Base-by-base conservation (phyloP, 345 rosid genomes). In the Noccaea bulbosa region DNA sequence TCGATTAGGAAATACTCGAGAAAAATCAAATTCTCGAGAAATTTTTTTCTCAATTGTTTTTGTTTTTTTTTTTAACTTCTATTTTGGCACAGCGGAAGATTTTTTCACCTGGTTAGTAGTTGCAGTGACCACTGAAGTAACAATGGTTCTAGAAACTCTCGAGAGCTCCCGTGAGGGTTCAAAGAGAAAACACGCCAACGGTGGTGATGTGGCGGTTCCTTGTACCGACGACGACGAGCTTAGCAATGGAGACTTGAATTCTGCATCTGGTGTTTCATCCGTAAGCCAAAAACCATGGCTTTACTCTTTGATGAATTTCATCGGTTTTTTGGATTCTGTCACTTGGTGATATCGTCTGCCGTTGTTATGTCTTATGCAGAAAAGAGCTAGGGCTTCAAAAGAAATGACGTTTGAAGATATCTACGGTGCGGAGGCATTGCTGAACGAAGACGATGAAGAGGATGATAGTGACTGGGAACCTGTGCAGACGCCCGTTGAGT, bases 381-480 rank as follows among this genome's bases (percentile, higher is more conserved):
- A 79, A 47, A 78, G 78, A 75, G 80, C 73, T 49, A 82, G 81
- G 67, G 60, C 71, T 49, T 84, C 75, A 14, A 83, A 79, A 76
- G 93, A 91, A 50, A 78, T 86, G 84, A 91, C 92, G 48, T 80
- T 88, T 58, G 82, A 86, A 73, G 97, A 91, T 70, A 79, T 91
- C 70, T 86, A 84, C 73, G 67, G 72, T 46, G 77, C 83, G 15
- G 78, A 85, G n/a, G 50, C 74, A 12, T 64, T 74, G 44, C 80
- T 83, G 34, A 75, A 84, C 43, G 95, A 82, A 0, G 98, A 88
- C 0, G 98, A 84, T 0, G 91, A 91, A 11, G 98, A 91, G 12
- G 98, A 93, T 20, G 96, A 90, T 52, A 87, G 89, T 78, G 98
- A 94, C 8, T 91, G 99, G 99, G 98, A 91, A 72, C 98, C 99